Conservation (phyloP, 805 yeast genomes). For the Pichia membranifaciens region DNA sequence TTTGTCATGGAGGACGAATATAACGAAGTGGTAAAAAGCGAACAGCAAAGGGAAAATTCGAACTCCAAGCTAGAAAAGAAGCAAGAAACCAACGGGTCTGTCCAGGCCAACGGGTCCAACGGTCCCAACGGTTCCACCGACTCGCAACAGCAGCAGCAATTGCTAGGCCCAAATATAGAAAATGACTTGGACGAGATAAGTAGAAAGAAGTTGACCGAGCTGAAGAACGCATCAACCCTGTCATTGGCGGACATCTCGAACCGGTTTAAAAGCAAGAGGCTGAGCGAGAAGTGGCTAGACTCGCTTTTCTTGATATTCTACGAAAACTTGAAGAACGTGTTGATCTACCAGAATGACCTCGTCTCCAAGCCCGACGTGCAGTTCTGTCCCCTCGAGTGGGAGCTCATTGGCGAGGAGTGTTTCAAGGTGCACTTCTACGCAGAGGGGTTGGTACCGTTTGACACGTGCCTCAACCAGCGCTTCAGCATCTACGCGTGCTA, state of each 20-base stretch:
- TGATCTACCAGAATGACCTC: slow-evolving; percentile 43
- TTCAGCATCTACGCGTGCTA: slow-evolving; percentile 57
- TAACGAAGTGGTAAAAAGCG: slow-evolving; percentile 20
- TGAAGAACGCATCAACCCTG: slow-evolving; percentile 3
- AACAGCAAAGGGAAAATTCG: slow-evolving; percentile 13
- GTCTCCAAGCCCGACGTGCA: slow-evolving; percentile 24
- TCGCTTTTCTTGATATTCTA: slow-evolving; percentile 59
- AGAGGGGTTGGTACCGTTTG: slow-evolving; percentile 46
- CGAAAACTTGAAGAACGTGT: slow-evolving; percentile 71
- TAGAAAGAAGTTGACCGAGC: neutral
- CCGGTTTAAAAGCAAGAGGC: slow-evolving; percentile 39
- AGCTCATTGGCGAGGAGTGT: slow-evolving; percentile 55
- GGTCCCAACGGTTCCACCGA: neutral
- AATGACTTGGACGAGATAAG: neutral
- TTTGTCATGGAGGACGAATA: slow-evolving; percentile 81
- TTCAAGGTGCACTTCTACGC: slow-evolving; percentile 42
- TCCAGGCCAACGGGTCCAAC: neutral
- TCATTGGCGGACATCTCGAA: slow-evolving; percentile 15
- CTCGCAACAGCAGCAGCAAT: slow-evolving; percentile 16
- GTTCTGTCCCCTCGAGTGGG: slow-evolving; percentile 72
- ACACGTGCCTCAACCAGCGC: slow-evolving; percentile 49
- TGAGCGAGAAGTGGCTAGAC: slow-evolving; percentile 72
- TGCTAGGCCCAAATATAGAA: neutral
- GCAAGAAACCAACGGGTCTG: slow-evolving; percentile 1
- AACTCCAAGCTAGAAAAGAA: neutral